Conservation (phyloP, 2,329 filamentous ascomycete genomes). For the Ophiocordyceps polyrhachis-furcata region DNA sequence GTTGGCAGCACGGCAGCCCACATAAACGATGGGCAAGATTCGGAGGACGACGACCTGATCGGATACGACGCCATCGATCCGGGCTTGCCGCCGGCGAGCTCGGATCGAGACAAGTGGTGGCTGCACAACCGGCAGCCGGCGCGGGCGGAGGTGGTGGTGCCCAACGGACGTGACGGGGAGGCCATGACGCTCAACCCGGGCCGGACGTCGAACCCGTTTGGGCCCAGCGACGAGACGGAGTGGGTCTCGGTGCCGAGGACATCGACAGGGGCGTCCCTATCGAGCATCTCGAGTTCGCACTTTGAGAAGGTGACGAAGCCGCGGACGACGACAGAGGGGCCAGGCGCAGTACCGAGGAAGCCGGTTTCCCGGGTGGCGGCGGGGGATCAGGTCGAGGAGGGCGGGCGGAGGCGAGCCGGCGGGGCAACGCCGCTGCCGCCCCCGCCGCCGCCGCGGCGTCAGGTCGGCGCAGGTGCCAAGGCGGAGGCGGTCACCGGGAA, state of each 20-base stretch:
- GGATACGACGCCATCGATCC: constrained; percentile 72
- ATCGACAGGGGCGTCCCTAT: constrained; percentile 33
- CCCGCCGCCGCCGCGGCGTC: constrained; percentile 25
- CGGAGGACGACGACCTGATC: constrained; percentile 63
- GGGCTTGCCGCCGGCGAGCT: constrained; percentile 50
- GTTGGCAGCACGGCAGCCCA: constrained; percentile 45
- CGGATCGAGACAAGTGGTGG: constrained; percentile 54
- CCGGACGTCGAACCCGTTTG: constrained; percentile 68
- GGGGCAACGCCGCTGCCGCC: constrained; percentile 11
- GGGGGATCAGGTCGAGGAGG: not conserved
- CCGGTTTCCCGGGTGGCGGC: not conserved
- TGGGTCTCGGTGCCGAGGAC: constrained; percentile 54
- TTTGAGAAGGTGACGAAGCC: constrained; percentile 34
- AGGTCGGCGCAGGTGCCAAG: constrained; percentile 14
- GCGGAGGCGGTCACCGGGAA: constrained; percentile 4
- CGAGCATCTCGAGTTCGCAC: constrained; percentile 38
- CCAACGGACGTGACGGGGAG: constrained; percentile 28
- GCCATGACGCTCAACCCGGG: constrained; percentile 51
- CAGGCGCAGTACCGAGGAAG: not conserved
- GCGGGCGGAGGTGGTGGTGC: constrained; percentile 50
- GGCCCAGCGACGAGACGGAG: constrained; percentile 53
- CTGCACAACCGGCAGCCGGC: constrained; percentile 54
- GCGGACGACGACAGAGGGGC: not conserved
- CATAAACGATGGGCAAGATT: constrained; percentile 30
- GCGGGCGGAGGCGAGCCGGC: constrained; percentile 4